phyloP scores from a whole-genome alignment of 352 stramenopile species.

The Phytophthora vignae region DNA sequence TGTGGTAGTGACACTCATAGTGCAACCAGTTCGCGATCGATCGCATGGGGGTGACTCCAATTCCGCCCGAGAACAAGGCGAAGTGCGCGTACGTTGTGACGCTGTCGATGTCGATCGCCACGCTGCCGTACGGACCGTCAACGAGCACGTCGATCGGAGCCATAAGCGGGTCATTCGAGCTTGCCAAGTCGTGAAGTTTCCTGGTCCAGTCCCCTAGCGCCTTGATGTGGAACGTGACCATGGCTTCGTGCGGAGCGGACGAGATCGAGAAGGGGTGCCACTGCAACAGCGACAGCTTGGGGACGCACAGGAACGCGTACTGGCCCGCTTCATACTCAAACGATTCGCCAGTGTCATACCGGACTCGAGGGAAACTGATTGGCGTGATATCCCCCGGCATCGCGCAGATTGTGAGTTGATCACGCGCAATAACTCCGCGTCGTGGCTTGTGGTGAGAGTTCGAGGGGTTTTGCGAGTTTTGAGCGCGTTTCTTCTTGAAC shows the following conservation, averaged over 20 bases:
- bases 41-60: slow-evolving; percentile 49
- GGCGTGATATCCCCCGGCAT: slow-evolving; percentile 28
- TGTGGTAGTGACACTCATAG: slow-evolving; percentile 16
- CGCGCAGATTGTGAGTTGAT: slow-evolving; percentile 15
- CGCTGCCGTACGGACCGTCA: slow-evolving; percentile 49
- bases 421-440: slow-evolving; percentile 17
- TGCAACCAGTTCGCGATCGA: slow-evolving; percentile 43
- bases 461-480: not conserved
- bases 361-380: slow-evolving; percentile 41
- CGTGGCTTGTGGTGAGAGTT: not conserved
- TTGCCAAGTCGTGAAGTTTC: slow-evolving; percentile 35
- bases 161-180: not conserved
- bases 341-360: slow-evolving; percentile 26
- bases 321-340: slow-evolving; percentile 47
- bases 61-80: slow-evolving; percentile 44
- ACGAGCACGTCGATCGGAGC: slow-evolving; percentile 32
- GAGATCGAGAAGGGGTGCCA: slow-evolving; percentile 89
- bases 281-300: slow-evolving; percentile 53
- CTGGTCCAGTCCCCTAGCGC: slow-evolving; percentile 60
- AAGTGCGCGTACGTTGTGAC: slow-evolving; percentile 47
- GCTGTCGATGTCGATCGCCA: slow-evolving; percentile 48
- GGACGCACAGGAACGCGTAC: slow-evolving; percentile 83
- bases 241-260: slow-evolving; percentile 57
- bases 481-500: slow-evolving; percentile 7
- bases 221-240: slow-evolving; percentile 64